Base-by-base conservation (phyloP, 2,329 filamentous ascomycete genomes). In the Neofusicoccum laricinum region DNA sequence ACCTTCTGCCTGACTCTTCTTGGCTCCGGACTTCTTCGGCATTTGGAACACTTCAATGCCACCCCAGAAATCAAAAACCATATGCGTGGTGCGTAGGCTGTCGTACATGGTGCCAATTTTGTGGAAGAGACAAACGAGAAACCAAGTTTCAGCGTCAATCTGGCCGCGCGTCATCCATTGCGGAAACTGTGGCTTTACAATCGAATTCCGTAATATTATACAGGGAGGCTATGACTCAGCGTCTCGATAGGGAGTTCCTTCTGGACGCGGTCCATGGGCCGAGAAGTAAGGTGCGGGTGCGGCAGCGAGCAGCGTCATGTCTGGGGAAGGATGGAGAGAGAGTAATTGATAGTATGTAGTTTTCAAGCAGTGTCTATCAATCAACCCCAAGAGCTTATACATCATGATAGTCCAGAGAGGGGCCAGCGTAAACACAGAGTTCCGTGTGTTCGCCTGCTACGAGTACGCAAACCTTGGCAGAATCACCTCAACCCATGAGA, bases 31-130 rank as follows among this genome's bases (percentile, higher is more conserved):
- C 51, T 76, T 67, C 53, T 79, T 73, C 2, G 92, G 76, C 0
- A 90, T 73, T 34, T 85, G 73, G 3, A 89, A 78, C 0, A 88
- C 87, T n/a, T 87, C 76, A 48, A 88, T 75, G 0, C 82, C 89
- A 38, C 89, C 89, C 69, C 86, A 85, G 70, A 90, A 90, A 69
- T 93, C 90, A 71, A 92, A 93, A 7, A 86, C 90, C 71, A 92
- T 79, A 25, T 81, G 81, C 0, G 89, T 91, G 0, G 79, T 74
- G 0, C 75, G 70, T 25, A 89, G 74, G 72, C 90, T 85, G 17
- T 82, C 78, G 3, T 80, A 73, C 0, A 88, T 86, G 0, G 88
- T 90, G 21, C 89, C 90, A 66, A 93, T 89, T 75, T 93, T 90
- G 73, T 93, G 90, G 2, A 93, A 82, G 1, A 93, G 80, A 66